A percentile compares a stretch with the other conserved stretches of the same genome.
Conservation (phyloP, 805 yeast species). For the Pichia nakasei region DNA sequence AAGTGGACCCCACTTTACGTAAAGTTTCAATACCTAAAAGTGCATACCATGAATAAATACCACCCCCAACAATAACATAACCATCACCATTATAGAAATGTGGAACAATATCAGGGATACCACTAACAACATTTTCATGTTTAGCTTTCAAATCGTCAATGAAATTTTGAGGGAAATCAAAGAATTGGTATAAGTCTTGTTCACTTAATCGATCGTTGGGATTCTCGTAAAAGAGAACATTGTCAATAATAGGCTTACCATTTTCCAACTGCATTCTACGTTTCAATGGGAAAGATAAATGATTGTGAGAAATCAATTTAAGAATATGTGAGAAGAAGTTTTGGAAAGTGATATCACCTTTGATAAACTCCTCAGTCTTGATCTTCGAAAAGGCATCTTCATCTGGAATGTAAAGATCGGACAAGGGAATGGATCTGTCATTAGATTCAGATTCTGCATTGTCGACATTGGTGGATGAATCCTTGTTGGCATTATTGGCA, state of each 20-base stretch:
- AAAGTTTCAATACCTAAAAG: conserved; percentile 55
- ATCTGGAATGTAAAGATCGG: conserved; percentile 20
- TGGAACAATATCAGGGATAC: conserved; percentile 23
- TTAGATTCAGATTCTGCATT: conserved; percentile 11
- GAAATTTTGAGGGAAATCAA: conserved; percentile 25
- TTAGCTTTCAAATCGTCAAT: conserved; percentile 26
- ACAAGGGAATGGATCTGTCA: conserved; percentile 23
- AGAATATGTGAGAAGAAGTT: conserved; percentile 25
- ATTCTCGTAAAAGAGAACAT: conserved; percentile 22
- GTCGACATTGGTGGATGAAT: not conserved
- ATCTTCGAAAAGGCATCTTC: conserved; percentile 21
- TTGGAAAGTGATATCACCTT: conserved; percentile 27
- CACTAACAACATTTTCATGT: conserved; percentile 24
- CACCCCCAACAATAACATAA: conserved; percentile 75
- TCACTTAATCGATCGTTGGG: conserved; percentile 22
- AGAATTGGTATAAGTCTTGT: conserved; percentile 17
- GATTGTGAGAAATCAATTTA: conserved; percentile 23
- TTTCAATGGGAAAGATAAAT: conserved; percentile 24
- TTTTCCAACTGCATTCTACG: conserved; percentile 24
- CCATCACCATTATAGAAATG: conserved; percentile 31
- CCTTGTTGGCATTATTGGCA: not conserved
- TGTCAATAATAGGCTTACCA: conserved; percentile 28
- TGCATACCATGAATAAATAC: conserved; percentile 64
- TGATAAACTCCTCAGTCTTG: conserved; percentile 21
- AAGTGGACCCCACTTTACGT: conserved; percentile 53